Percentiles rank a stretch among this genome's conserved stretches.
phyloP scores from a whole-genome alignment of 129 eudicot species.

The Chrysanthemum seticuspe region DNA sequence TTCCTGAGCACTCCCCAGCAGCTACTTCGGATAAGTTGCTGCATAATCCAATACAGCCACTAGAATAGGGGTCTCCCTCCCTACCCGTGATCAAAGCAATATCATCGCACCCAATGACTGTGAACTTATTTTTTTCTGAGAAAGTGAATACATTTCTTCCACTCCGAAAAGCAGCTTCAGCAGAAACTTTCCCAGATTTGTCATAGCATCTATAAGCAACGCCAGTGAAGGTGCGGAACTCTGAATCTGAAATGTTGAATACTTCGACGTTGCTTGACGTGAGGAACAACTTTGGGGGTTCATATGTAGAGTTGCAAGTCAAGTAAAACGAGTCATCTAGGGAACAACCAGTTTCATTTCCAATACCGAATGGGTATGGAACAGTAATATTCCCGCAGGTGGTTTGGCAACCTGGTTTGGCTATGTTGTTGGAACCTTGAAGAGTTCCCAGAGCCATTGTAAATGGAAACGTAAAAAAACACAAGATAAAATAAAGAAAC shows the following conservation, averaged over 20 bases:
- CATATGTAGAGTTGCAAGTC: background rate
- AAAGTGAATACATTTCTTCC: background rate
- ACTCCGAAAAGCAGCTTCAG: background rate
- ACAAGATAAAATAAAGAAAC: background rate
- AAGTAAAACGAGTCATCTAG: slow-evolving; percentile 11
- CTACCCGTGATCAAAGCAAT: slow-evolving; percentile 10
- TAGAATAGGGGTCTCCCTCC: background rate
- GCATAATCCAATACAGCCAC: slow-evolving; percentile 36
- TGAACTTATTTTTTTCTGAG: slow-evolving; percentile 31
- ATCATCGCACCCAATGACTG: slow-evolving; percentile 43
- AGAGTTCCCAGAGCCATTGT: background rate
- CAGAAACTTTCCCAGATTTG: background rate
- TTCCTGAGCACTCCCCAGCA: too few relatives aligned
- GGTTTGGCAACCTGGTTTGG: slow-evolving; percentile 15
- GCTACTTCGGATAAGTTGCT: background rate
- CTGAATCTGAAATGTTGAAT: background rate
- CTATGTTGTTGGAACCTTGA: background rate
- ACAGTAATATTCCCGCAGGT: slow-evolving; percentile 30
- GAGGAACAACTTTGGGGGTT: background rate
- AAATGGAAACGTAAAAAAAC: background rate
- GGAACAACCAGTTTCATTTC: slow-evolving; percentile 14
- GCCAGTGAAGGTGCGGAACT: background rate
- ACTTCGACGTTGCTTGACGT: background rate
- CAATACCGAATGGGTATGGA: slow-evolving; percentile 32
- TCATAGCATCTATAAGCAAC: background rate